These are phyloP conservation scores for Triticum timopheevii DNA, from an alignment of 176 grass and related monocot species.

Conservation along the genomic window DNA sequence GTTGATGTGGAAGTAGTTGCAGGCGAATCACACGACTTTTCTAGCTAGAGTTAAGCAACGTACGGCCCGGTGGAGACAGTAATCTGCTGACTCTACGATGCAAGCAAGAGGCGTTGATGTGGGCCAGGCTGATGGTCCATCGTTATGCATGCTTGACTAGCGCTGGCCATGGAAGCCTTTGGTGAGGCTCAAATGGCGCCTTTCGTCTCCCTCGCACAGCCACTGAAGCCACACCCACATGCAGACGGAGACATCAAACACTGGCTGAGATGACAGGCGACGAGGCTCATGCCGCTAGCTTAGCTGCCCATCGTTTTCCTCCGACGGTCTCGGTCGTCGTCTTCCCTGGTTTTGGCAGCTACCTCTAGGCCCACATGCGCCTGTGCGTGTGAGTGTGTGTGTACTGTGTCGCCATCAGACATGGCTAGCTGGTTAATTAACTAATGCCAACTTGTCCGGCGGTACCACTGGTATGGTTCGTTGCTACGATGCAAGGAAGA, in stretches of 20 bases:
- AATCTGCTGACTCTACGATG: not conserved
- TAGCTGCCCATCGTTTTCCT: not conserved
- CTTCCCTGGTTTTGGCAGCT: not conserved
- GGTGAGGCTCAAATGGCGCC: not conserved
- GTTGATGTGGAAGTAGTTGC: not conserved
- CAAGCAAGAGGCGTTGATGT: not conserved
- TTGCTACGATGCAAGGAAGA: not conserved
- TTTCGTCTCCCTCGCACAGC: not conserved
- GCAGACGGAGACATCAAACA: not conserved
- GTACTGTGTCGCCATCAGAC: not conserved
- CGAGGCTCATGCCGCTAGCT: not conserved
- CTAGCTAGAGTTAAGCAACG: not conserved
- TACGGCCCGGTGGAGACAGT: not conserved
- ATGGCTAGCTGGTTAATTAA: not conserved
- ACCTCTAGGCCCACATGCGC: not conserved
- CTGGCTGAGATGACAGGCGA: not conserved
- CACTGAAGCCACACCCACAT: not conserved
- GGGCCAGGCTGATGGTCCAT: not conserved
- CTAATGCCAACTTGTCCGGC: not conserved
- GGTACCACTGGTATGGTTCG: no score
- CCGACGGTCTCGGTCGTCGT: not conserved
- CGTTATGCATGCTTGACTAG: not conserved
- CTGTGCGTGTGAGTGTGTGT: not conserved
- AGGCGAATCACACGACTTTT: not conserved
- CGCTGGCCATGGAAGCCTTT: not conserved